Evolutionary conservation across 148 eudicot species (phyloP).

Genomic region (Fagopyrum homotropicum): DNA sequence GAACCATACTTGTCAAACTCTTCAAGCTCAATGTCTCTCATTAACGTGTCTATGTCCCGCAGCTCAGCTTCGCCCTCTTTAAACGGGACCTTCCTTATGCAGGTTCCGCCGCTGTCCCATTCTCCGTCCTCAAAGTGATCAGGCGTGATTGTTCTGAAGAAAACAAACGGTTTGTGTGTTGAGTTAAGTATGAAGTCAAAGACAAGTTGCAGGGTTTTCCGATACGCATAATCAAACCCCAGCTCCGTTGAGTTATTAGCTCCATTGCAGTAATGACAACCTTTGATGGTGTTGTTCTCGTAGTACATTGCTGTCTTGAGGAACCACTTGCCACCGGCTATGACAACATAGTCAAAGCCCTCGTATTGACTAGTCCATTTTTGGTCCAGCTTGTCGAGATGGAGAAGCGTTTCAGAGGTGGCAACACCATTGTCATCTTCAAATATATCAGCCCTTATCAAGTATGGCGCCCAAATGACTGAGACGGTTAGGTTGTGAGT

Average conservation of each 20-base stretch:
- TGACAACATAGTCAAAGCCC: constrained; percentile 43
- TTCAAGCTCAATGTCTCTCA: constrained; percentile 52
- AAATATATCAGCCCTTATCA: constrained; percentile 45
- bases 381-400: constrained; percentile 61
- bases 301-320: constrained; percentile 55
- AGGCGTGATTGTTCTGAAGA: constrained; percentile 56
- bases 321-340: constrained; percentile 78
- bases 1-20: constrained; percentile 40
- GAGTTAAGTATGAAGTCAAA: constrained; percentile 34
- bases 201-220: constrained; percentile 28
- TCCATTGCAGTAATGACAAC: constrained; percentile 63
- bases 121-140: constrained; percentile 86
- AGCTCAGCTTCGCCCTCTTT: constrained; percentile 34
- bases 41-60: constrained; percentile 24
- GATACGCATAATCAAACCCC: constrained; percentile 51
- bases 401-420: constrained; percentile 41
- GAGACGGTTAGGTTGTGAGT: constrained; percentile 59
- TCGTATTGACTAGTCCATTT: constrained; percentile 48
- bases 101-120: constrained; percentile 71
- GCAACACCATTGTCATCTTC: constrained; percentile 62
- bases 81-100: constrained; percentile 47
- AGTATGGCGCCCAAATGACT: constrained; percentile 70
- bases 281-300: constrained; percentile 42
- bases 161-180: constrained; percentile 30
- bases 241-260: constrained; percentile 48